phyloP scores from a whole-genome alignment of 257 asterid genomes.

The Ballota nigra region DNA sequence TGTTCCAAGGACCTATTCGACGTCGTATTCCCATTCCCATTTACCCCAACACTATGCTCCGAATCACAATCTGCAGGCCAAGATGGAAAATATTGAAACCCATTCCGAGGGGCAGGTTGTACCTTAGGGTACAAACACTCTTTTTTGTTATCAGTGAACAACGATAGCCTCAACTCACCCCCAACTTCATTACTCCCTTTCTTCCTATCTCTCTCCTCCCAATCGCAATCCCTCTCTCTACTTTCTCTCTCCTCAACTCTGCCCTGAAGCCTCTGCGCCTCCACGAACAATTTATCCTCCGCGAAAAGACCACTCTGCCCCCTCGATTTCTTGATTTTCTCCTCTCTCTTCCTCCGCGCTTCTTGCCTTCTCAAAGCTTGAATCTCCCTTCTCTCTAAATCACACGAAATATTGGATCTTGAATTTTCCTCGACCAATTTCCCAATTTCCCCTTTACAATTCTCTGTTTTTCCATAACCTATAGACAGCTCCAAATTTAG shows the following conservation, averaged over 20 bases:
- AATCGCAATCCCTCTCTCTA: slow-evolving; percentile 31
- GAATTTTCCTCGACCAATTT: not conserved
- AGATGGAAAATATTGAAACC: no score
- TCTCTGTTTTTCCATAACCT: slow-evolving; percentile 41
- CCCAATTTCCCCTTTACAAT: not conserved
- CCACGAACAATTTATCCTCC: slow-evolving; percentile 29
- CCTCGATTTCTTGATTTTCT: slow-evolving; percentile 35
- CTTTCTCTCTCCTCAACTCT: slow-evolving; percentile 41
- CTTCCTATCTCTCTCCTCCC: slow-evolving; percentile 19
- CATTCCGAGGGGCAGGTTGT: no score
- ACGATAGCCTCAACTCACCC: slow-evolving; percentile 23
- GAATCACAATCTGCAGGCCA: slow-evolving; percentile 31
- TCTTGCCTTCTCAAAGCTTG: slow-evolving; percentile 55
- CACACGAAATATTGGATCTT: no score
- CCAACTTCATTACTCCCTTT: no score
- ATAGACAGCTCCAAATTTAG: slow-evolving; percentile 66
- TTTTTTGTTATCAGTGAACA: slow-evolving; percentile 21
- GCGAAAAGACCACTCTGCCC: not conserved
- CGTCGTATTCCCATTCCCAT: not conserved
- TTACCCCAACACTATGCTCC: slow-evolving; percentile 21
- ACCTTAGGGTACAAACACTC: no score
- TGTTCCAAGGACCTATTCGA: slow-evolving; percentile 36
- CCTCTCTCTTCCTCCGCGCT: slow-evolving; percentile 49
- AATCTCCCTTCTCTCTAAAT: slow-evolving; percentile 43
- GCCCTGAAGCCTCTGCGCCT: slow-evolving; percentile 32